Evolutionary conservation across 208 protist species (phyloP), one percentile per base, ranked within the genome.

Genomic region (Crithidia brevicula): DNA sequence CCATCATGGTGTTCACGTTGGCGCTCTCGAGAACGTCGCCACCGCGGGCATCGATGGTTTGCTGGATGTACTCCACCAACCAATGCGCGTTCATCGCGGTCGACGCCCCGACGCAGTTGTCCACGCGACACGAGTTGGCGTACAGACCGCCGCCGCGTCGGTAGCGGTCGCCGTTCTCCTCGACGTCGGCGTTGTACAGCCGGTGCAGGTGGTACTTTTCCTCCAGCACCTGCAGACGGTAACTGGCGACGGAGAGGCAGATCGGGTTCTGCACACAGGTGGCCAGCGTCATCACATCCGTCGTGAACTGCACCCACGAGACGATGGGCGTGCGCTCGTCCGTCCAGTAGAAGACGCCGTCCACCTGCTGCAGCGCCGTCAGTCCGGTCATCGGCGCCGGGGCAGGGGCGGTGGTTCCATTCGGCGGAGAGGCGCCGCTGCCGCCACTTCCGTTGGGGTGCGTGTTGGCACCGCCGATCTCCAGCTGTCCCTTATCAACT

Each of bases 181-280:
- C 88, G 10, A 83, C 33, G 1, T 91, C 86, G n/a, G 67, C 68
- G 74, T 98, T 98, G 58, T 96, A 86, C 0, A 97, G 74, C 10
- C 86, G 90, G 74, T 98, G 96, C 25, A 98, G 69, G 30, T 96
- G 89, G 71, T 93, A 98, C 80, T 97, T 97, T 43, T 96, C 86
- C 65, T 98, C 95, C 28, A 98, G 69, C 11, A 98, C 76, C 42
- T 96, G 68, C 1, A 98, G 86, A 13, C 98, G 74, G 18, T 90
- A 86, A 13, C 40, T 62, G 47, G 84, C 86, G 15, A 83, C 82
- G 50, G 78, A 54, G 51, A 85, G 71, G 53, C 85, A 91, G 33
- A 45, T 40, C 6, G 81, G 79, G 57, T 92, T 47, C 45, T 93
- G 83, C 54, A 91, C 60, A 34, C 70, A 82, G 4, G 43, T 68